phyloP scores from a whole-genome alignment of 129 eudicot genomes.

The Saussurea involucrata region DNA sequence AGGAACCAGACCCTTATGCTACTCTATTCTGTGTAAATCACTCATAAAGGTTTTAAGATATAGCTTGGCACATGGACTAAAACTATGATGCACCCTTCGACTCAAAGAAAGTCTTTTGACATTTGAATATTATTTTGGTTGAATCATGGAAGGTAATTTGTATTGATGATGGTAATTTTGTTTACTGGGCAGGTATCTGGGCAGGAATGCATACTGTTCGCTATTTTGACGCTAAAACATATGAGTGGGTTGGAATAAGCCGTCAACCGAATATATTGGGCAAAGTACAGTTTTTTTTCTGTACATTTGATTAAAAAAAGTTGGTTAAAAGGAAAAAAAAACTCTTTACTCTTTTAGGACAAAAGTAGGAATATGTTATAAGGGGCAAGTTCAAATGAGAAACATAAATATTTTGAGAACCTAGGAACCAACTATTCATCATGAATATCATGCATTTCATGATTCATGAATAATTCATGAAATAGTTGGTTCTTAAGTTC shows the following conservation, averaged over 20 bases:
- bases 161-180: background rate
- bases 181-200: conserved; percentile 72
- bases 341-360: background rate
- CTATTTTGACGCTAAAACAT: conserved; percentile 90
- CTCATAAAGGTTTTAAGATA: background rate
- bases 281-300: conserved; percentile 35
- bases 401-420: background rate
- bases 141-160: background rate
- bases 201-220: conserved; percentile 96
- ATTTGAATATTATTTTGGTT: background rate
- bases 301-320: background rate
- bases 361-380: conserved; percentile 2
- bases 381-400: too few species aligned
- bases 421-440: background rate
- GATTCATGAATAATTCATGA: too few species aligned
- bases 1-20: conserved; percentile 16
- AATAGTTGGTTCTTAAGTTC: too few species aligned
- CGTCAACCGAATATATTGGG: conserved; percentile 92
- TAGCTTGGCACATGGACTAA: background rate
- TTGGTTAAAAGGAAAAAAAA: too few species aligned
- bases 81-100: background rate
- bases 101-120: background rate
- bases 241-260: conserved; percentile 98
- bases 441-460: too few species aligned
- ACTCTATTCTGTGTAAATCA: background rate